Evolutionary conservation across 768 basidiomycete species (phyloP), one percentile per base, ranked within the genome.

Genomic region (Agaricus subrufescens): DNA sequence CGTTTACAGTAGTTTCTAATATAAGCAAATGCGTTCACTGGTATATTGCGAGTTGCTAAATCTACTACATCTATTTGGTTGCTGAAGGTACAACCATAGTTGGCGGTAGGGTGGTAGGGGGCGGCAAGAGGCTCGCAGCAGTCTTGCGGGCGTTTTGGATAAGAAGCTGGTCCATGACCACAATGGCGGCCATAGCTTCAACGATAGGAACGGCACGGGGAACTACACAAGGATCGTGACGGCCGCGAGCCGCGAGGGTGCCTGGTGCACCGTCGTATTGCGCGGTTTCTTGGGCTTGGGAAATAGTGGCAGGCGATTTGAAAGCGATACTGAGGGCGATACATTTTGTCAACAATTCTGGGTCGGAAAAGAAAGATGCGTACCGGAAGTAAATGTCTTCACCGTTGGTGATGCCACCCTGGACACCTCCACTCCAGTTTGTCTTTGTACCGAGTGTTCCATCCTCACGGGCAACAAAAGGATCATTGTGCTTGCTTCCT

Each of bases 301-400:
- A 91, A 68, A 99, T 99, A 54, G 97, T 99, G 46, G 97, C 97
- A 54, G 97, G 97, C 15, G 93, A 93, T 75, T 99, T 99, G 84
- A 99, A 99, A 9, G 90, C 95, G 63, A 98, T 81, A 56, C 94
- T 97, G 27, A 23, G 39, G 25, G 27, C 37, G 6, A 23, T 31
- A 31, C 34, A 11, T 2, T 40, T 27, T 25, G 27, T 19, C n/a
- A 29, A 42, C 25, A 19, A 30, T 10, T 25, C n/a, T 11, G 23
- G 11, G 6, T 51, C 15, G 46, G 3, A 53, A 34, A 38, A 23
- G 40, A 40, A 38, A 47, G 38, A 39, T 26, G 65, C 82, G 61
- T 64, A 89, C 94, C 94, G 82, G 80, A 99, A 99, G 79, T 98
- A 99, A 64, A 99, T 88, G 66, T 92, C 85, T 76, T 99, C 94